Evolutionary conservation across 2,329 filamentous ascomycete species (phyloP).

Genomic region (Penicillium sp.): DNA sequence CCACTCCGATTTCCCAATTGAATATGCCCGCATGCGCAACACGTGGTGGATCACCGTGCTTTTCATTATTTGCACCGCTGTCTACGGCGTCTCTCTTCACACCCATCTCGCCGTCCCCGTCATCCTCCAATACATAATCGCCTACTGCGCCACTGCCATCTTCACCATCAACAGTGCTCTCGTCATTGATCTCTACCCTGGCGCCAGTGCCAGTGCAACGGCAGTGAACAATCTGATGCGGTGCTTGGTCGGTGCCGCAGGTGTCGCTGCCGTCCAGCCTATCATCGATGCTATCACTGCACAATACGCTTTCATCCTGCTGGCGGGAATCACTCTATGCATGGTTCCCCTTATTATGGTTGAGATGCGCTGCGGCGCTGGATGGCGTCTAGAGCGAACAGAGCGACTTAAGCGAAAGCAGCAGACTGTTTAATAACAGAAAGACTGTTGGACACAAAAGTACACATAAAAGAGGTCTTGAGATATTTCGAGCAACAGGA

Average conservation of each 20-base stretch:
- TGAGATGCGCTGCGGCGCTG: conserved; percentile 32
- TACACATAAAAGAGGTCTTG: not conserved
- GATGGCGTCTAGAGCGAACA: conserved; percentile 31
- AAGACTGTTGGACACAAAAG: not conserved
- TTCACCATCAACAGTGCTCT: conserved; percentile 42
- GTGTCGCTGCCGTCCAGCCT: conserved; percentile 36
- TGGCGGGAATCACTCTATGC: conserved; percentile 32
- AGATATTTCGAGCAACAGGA: conserved; percentile 1
- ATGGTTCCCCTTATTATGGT: conserved; percentile 30
- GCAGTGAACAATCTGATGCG: conserved; percentile 44
- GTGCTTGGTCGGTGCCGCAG: conserved; percentile 42
- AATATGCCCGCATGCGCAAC: conserved; percentile 42
- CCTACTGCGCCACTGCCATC: conserved; percentile 38
- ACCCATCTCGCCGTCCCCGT: conserved; percentile 40
- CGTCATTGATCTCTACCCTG: conserved; percentile 43
- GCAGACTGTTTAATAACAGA: not conserved
- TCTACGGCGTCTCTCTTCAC: conserved; percentile 34
- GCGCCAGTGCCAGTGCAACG: conserved; percentile 39
- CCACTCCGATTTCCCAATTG: conserved; percentile 48
- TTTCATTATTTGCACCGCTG: conserved; percentile 41
- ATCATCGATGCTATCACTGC: conserved; percentile 40
- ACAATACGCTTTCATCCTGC: conserved; percentile 29
- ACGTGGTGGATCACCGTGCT: conserved; percentile 45
- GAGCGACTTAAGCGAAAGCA: conserved; percentile 20
- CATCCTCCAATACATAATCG: conserved; percentile 44